Evolutionary conservation across 1,284 basidiomycete species (phyloP), one percentile per base, ranked within the genome.

Genomic region (Macrocystidia cucumis): DNA sequence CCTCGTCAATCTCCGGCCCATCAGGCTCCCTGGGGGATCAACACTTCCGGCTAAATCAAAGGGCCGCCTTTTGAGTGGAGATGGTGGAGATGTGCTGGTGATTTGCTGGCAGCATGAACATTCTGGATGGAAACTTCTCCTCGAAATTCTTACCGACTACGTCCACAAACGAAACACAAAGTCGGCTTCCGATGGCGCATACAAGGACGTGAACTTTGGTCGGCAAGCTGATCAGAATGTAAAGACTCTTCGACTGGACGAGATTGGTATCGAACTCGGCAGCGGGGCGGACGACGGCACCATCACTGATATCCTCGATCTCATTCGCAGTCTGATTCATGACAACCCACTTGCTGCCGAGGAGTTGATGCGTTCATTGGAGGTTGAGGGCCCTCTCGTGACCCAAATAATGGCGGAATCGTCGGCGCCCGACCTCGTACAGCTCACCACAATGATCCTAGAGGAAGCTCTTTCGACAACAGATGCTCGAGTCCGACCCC

Each of bases 381-480:
- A 88, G 53, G 55, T 61, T 17, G 69, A 69, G 2, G 63, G 69
- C 12, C 57, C 66, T 5, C 70, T 74, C 12, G 69, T 73, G 3
- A 55, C 67, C 1, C 68, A 72, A 46, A 70, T 65, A 0, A 69
- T 69, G 56, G 50, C 62, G 3, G 71, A 72, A 41, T 47, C 66
- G 5, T 62, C 71, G 36, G 62, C 74, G 2, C 77, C 77, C 0
- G 84, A 84, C 50, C 62, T 92, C 33, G 80, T 90, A 2, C 79
- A 89, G 46, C 64, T 91, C 16, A 81, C 83, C 1, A 85, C 82
- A 28, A 80, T 78, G 65, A 83, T 93, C 32, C 67, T 93, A n/a
- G 86, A 89, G 46, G 82, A 87, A 43, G 76, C 84, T 0, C 67
- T 91, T 3, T 72, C 75, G 12, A 69, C 74, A 8, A 64, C 71